phyloP scores from a whole-genome alignment of 1,139 yeast genomes.

The Kodamaea sp. region DNA sequence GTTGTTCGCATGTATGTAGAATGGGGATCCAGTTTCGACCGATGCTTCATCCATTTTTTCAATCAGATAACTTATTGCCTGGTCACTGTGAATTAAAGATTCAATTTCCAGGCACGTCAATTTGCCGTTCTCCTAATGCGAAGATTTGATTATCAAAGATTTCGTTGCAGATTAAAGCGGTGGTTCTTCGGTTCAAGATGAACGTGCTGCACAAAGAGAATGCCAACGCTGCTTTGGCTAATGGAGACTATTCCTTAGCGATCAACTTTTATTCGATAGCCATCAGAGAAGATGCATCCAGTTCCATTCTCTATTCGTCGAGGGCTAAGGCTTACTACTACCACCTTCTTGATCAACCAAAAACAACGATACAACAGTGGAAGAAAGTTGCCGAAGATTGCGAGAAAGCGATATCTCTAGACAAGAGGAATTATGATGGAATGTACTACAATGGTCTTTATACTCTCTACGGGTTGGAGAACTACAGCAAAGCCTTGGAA shows the following conservation, averaged over 20 bases:
- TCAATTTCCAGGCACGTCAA: not conserved
- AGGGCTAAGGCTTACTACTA: conserved; percentile 21
- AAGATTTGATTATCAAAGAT: no score
- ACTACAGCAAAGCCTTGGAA: conserved; percentile 27
- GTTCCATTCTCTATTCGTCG: conserved; percentile 15
- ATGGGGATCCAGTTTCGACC: conserved; percentile 8
- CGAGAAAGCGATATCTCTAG: conserved; percentile 29
- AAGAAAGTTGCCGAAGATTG: conserved; percentile 26
- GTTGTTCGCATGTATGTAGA: conserved; percentile 23
- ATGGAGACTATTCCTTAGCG: conserved; percentile 19
- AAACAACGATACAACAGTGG: conserved; percentile 15
- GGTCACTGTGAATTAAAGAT: not conserved
- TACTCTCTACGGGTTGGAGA: conserved; percentile 24
- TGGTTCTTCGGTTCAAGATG: no score
- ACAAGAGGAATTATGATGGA: conserved; percentile 20
- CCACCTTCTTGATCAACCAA: conserved; percentile 9
- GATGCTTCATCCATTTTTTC: conserved; percentile 4
- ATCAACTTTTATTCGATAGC: conserved; percentile 21
- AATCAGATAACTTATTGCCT: not conserved
- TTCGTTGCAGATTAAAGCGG: no score
- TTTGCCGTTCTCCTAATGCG: not conserved
- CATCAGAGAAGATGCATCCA: conserved; percentile 14
- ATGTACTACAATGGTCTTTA: conserved; percentile 28
- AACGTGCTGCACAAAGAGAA: conserved; percentile 3
- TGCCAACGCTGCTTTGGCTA: conserved; percentile 6